phyloP scores from a whole-genome alignment of 202 grass and related monocot genomes.

The Setaria viridis region DNA sequence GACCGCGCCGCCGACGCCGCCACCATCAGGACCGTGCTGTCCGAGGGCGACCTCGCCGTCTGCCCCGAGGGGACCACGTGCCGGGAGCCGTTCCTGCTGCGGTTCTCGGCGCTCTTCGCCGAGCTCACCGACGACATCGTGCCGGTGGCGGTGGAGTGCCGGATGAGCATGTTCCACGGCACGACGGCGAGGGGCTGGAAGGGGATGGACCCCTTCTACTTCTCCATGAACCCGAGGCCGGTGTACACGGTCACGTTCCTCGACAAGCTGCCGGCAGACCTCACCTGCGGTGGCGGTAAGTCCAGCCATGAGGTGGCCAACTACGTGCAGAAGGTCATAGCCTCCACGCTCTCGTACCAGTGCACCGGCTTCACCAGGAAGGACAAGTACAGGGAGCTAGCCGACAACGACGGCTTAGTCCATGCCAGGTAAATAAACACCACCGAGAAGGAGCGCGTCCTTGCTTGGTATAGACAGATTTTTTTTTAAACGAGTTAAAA shows the following conservation, averaged over 20 bases:
- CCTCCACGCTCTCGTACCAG: conserved; percentile 56
- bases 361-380: conserved; percentile 74
- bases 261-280: conserved; percentile 40
- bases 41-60: conserved; percentile 54
- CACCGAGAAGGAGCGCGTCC: too few relatives aligned
- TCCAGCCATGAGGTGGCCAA: conserved; percentile 75
- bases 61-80: conserved; percentile 91
- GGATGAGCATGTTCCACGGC: conserved; percentile 63
- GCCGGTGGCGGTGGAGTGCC: conserved; percentile 58
- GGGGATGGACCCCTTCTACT: conserved; percentile 61
- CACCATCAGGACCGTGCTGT: conserved; percentile 48
- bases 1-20: conserved; percentile 56
- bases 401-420: conserved; percentile 64
- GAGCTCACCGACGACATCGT: background rate
- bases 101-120: background rate
- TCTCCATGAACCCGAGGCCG: conserved; percentile 69
- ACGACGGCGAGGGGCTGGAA: conserved; percentile 39
- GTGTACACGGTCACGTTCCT: conserved; percentile 63
- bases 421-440: too few relatives aligned
- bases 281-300: conserved; percentile 34
- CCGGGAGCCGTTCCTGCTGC: conserved; percentile 57
- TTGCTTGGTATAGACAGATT: too few relatives aligned
- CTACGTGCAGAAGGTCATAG: conserved; percentile 60
- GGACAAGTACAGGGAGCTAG: conserved; percentile 73
- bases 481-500: too few relatives aligned